Percentiles rank a stretch among this genome's conserved stretches.
Conservation (phyloP, 208 protist species). For the Acanthamoeba sp. region DNA sequence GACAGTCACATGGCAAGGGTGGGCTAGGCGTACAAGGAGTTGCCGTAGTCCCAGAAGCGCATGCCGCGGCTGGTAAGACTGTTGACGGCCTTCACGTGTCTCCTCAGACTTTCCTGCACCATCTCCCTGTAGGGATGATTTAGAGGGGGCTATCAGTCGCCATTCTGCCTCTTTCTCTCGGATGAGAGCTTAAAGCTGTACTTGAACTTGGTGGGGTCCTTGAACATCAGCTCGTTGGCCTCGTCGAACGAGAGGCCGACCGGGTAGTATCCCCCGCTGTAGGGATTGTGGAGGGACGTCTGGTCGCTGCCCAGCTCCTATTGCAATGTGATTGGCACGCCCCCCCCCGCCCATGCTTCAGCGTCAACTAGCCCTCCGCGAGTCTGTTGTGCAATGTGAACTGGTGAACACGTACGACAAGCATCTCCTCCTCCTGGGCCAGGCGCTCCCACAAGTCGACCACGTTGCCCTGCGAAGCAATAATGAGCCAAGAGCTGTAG, state of each 20-base stretch:
- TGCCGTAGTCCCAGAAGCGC: slow-evolving; percentile 94
- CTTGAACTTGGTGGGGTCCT: slow-evolving; percentile 90
- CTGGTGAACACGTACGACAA: slow-evolving; percentile 73
- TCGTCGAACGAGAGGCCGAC: slow-evolving; percentile 92
- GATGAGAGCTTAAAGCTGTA: slow-evolving; percentile 37
- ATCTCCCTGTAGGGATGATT: slow-evolving; percentile 73
- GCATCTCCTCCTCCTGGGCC: slow-evolving; percentile 49
- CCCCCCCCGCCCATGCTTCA: too few species aligned
- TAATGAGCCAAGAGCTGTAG: not conserved
- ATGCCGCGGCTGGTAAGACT: slow-evolving; percentile 39
- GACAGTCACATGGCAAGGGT: not conserved
- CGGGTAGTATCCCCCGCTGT: slow-evolving; percentile 93
- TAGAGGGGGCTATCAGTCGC: not conserved
- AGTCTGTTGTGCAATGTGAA: too few species aligned
- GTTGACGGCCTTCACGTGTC: slow-evolving; percentile 92
- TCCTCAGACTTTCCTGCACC: slow-evolving; percentile 90
- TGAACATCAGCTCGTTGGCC: slow-evolving; percentile 90
- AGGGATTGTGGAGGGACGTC: slow-evolving; percentile 94
- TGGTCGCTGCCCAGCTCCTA: slow-evolving; percentile 93
- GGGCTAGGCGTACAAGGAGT: slow-evolving; percentile 87
- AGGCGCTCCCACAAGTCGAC: slow-evolving; percentile 92
- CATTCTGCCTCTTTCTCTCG: too few species aligned
- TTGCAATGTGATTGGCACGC: not conserved
- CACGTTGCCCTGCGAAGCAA: slow-evolving; percentile 88
- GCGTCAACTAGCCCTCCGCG: too few species aligned